These are phyloP conservation scores for Allium sativum DNA, from an alignment of 106 monocot species.

Conservation along the genomic window DNA sequence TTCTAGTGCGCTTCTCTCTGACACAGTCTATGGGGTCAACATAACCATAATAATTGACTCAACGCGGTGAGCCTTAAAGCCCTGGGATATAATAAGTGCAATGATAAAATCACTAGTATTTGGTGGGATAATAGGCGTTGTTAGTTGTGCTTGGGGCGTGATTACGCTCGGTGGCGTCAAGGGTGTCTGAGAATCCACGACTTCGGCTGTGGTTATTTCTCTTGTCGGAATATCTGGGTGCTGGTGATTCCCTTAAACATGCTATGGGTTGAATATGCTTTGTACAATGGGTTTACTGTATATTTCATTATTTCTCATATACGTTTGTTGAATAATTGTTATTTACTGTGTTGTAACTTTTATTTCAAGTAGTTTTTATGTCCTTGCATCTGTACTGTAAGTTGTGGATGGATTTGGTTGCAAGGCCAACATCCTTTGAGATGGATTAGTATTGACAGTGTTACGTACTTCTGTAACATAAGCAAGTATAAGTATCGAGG, in stretches of 20 bases:
- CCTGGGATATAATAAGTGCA: slow-evolving; percentile 73
- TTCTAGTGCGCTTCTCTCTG: slow-evolving; percentile 59
- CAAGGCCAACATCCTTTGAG: too few species aligned
- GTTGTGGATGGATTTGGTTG: too few species aligned
- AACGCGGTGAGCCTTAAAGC: slow-evolving; percentile 45
- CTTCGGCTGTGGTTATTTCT: slow-evolving; percentile 65
- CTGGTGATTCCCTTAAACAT: slow-evolving; percentile 83
- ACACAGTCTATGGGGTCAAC: slow-evolving; percentile 57
- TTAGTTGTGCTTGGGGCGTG: slow-evolving; percentile 88
- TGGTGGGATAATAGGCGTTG: slow-evolving; percentile 66
- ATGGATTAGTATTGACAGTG: too few species aligned
- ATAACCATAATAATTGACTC: slow-evolving; percentile 75
- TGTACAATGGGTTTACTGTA: too few species aligned
- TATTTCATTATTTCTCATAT: too few species aligned
- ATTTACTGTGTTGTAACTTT: too few species aligned
- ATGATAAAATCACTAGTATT: slow-evolving; percentile 82
- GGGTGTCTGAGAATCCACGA: slow-evolving; percentile 70
- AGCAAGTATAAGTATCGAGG: too few species aligned
- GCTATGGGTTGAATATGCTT: slow-evolving; percentile 55
- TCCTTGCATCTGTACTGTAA: too few species aligned
- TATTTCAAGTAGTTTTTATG: too few species aligned
- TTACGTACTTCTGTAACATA: too few species aligned
- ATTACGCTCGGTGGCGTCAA: slow-evolving; percentile 73
- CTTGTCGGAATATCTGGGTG: slow-evolving; percentile 74
- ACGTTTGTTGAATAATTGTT: too few species aligned